phyloP scores from a whole-genome alignment of 2,329 filamentous ascomycete genomes.

The Trichoderma polysporum region DNA sequence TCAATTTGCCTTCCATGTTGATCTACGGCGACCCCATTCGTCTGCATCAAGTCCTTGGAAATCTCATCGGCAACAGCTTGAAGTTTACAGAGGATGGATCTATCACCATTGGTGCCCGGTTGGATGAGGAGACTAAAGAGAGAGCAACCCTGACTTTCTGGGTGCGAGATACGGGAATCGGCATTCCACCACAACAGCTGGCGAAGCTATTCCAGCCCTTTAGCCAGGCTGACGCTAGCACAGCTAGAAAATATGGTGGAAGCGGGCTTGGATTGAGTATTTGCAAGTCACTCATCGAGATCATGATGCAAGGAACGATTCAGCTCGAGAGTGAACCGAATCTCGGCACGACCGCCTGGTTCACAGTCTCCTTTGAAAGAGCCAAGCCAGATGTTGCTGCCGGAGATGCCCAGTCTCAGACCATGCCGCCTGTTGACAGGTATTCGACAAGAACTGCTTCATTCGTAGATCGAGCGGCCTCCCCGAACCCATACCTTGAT shows the following conservation, averaged over 20 bases:
- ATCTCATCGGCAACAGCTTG: slow-evolving; percentile 87
- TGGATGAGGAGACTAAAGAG: slow-evolving; percentile 69
- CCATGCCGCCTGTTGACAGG: slow-evolving; percentile 38
- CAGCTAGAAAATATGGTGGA: slow-evolving; percentile 85
- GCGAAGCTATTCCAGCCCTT: slow-evolving; percentile 89
- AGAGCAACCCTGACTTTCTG: slow-evolving; percentile 77
- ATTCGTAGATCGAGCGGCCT: slow-evolving; percentile 40
- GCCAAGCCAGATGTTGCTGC: slow-evolving; percentile 62
- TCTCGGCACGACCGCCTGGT: slow-evolving; percentile 73
- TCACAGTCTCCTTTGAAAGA: slow-evolving; percentile 84
- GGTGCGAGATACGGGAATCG: slow-evolving; percentile 87
- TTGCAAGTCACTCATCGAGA: slow-evolving; percentile 91
- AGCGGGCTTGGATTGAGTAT: slow-evolving; percentile 90
- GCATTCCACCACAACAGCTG: slow-evolving; percentile 78
- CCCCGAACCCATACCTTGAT: slow-evolving; percentile 55
- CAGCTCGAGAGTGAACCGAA: slow-evolving; percentile 71
- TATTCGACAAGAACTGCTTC: slow-evolving; percentile 32
- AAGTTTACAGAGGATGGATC: slow-evolving; percentile 89
- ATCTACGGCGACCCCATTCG: slow-evolving; percentile 66
- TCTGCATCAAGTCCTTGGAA: slow-evolving; percentile 69
- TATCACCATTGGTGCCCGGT: slow-evolving; percentile 76
- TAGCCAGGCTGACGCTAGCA: slow-evolving; percentile 87
- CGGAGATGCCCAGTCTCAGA: slow-evolving; percentile 49
- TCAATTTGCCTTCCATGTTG: slow-evolving; percentile 72
- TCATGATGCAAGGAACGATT: slow-evolving; percentile 85